A percentile compares a stretch with the other conserved stretches of the same genome.
Evolutionary conservation across 2,329 filamentous ascomycete genomes (phyloP).

Genomic region (Fusarium aywerte): DNA sequence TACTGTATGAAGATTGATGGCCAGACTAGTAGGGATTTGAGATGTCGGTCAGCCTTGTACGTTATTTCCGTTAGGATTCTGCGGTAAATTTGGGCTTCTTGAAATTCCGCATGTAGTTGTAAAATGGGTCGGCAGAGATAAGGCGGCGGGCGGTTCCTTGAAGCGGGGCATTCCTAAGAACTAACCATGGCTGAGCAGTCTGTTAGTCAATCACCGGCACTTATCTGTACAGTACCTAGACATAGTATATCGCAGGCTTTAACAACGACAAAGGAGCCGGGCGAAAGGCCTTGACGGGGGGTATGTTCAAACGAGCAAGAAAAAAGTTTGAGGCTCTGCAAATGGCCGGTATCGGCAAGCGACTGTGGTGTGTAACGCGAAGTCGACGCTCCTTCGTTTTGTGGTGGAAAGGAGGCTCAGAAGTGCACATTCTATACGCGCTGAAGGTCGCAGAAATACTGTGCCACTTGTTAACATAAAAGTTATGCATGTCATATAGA

Average conservation of each 20-base stretch:
- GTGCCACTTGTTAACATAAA: neutral
- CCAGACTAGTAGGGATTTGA: neutral
- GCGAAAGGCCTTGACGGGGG: neutral
- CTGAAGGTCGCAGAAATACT: neutral
- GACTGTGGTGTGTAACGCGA: neutral
- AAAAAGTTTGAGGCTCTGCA: slow-evolving; percentile 4
- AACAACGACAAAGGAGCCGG: neutral
- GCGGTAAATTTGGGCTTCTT: neutral
- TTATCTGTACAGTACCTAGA: neutral
- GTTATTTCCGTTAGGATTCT: neutral
- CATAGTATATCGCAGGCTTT: neutral
- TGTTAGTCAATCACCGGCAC: neutral
- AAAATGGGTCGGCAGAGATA: neutral
- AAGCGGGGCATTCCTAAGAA: slow-evolving; percentile 12
- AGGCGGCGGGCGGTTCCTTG: neutral
- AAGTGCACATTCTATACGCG: neutral
- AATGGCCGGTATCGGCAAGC: slow-evolving; percentile 1
- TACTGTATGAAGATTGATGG: neutral
- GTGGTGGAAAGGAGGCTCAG: neutral
- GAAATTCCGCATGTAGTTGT: neutral
- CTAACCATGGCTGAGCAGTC: neutral
- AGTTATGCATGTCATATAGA: neutral
- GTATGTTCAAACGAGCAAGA: neutral
- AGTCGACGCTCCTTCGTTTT: neutral
- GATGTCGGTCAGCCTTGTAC: neutral